Evolutionary conservation across 2,329 filamentous ascomycete species (phyloP).

Genomic region (Pseudogymnoascus sp.): DNA sequence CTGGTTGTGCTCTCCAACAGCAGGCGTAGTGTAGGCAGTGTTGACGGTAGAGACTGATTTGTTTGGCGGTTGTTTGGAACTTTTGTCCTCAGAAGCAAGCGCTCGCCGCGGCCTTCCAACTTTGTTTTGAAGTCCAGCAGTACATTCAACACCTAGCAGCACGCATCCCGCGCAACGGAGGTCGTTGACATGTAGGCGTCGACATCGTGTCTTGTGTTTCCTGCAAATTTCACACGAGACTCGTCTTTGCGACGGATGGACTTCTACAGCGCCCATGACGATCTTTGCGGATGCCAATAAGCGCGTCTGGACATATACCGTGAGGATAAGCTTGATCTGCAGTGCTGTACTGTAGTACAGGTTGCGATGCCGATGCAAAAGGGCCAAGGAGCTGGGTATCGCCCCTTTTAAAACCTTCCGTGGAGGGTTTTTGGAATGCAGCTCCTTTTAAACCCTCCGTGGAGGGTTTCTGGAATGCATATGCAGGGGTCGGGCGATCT

Average conservation of each 20-base stretch:
- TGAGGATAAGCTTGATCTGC: not conserved
- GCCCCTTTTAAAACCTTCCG: not conserved
- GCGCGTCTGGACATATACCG: not conserved
- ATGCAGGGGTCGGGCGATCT: not conserved
- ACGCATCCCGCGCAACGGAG: not conserved
- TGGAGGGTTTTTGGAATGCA: not conserved
- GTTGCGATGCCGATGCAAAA: not conserved
- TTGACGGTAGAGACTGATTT: not conserved
- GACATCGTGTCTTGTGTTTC: not conserved
- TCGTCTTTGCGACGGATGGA: not conserved
- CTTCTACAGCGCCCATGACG: not conserved
- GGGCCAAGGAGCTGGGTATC: not conserved
- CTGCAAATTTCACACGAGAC: constrained; percentile 3
- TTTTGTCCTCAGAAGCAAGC: not conserved
- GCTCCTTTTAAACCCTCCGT: not conserved
- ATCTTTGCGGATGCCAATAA: not conserved
- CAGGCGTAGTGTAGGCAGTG: not conserved
- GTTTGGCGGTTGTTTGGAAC: not conserved
- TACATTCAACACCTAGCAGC: not conserved
- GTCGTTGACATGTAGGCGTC: not conserved
- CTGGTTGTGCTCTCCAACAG: not conserved
- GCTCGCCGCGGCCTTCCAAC: not conserved
- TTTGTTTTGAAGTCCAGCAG: not conserved
- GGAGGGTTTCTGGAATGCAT: not conserved
- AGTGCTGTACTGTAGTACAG: not conserved